These are phyloP conservation scores for Coemansia sp. DNA, from an alignment of 192 early-diverging fungal species.

Conservation along the genomic window DNA sequence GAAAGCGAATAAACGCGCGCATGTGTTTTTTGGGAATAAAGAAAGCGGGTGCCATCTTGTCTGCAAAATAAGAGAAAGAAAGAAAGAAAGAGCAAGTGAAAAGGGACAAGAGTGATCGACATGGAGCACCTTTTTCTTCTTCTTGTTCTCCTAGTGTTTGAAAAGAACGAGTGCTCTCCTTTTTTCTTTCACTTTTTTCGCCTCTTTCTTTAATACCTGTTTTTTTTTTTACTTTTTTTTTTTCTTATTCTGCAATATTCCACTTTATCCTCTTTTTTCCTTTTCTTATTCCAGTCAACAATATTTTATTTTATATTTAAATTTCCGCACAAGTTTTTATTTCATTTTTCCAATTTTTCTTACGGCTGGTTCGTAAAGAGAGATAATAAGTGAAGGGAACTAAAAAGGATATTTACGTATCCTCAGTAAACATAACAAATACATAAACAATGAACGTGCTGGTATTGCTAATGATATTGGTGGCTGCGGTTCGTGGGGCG, in stretches of 20 bases:
- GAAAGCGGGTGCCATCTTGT: no score
- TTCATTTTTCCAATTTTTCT: background rate
- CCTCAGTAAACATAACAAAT: background rate
- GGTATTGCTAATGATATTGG: background rate
- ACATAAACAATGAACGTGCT: background rate
- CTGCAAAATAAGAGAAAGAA: background rate
- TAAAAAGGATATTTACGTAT: background rate
- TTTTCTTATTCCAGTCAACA: slow-evolving; percentile 6
- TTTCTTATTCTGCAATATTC: slow-evolving; percentile 2
- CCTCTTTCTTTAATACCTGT: background rate
- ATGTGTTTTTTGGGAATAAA: no score
- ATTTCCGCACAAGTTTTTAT: background rate
- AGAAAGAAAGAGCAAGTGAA: background rate
- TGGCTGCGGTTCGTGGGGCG: background rate
- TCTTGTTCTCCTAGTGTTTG: background rate
- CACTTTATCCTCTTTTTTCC: slow-evolving; percentile 8
- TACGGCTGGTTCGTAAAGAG: background rate
- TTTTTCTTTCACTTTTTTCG: slow-evolving; percentile 7
- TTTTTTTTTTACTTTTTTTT: slow-evolving; percentile 7
- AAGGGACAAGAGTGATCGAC: slow-evolving; percentile 2
- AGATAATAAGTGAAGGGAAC: no score
- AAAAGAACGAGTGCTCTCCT: background rate
- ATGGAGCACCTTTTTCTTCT: background rate
- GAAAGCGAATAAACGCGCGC: background rate
- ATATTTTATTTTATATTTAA: slow-evolving; percentile 1